Base-by-base conservation (phyloP, 495 filamentous ascomycete genomes). In the Glutinoglossum americanum region DNA sequence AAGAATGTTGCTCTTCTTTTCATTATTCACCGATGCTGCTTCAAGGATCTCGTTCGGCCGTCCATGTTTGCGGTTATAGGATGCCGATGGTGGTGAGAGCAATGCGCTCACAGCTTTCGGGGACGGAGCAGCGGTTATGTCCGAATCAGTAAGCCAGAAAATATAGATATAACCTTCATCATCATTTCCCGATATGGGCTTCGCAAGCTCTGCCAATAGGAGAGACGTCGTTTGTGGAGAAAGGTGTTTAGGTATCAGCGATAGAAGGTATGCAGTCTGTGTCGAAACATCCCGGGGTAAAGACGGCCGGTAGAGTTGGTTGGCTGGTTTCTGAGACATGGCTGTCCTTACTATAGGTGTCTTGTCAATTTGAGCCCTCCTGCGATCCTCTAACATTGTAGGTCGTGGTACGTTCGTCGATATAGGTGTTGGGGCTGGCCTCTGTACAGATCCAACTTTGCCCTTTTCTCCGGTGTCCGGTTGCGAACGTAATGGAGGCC, bases 91-190 rank as follows among this genome's bases (percentile, higher is more conserved):
- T 19, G 45, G 23, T 35, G 39, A 23, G 32, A 51, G 56, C 44
- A 33, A 23, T 28, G 17, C 57, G 3, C 32, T 35, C 15, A 41
- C 48, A 21, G 21, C 49, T 32, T 27, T 53, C 13, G 49, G 26
- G 8, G 23, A 30, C 5, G 49, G 49, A 27, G 49, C 26, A 53
- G 49, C 11, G 17, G 7, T 30, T 28, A 30, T 53, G 19, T 27
- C 49, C 41, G 33, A 49, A 27, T 58, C 56, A 1, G 76, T 80
- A 4, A 95, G 73, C 88, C 89, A 94, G 76, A 96, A 98, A 63
- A 98, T 92, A 74, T 98, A 98, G 62, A 97, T 97, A 66, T 88
- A 98, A 39, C 92, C 92, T 48, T 86, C 75, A 51, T 93, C 86
- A 63, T 97, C 92, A 44, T 73, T 69, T 5, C 69, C 69, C 3